These are phyloP conservation scores for Mycosphaerella arachidis DNA, from an alignment of 2,329 filamentous ascomycete species.

Conservation along the genomic window DNA sequence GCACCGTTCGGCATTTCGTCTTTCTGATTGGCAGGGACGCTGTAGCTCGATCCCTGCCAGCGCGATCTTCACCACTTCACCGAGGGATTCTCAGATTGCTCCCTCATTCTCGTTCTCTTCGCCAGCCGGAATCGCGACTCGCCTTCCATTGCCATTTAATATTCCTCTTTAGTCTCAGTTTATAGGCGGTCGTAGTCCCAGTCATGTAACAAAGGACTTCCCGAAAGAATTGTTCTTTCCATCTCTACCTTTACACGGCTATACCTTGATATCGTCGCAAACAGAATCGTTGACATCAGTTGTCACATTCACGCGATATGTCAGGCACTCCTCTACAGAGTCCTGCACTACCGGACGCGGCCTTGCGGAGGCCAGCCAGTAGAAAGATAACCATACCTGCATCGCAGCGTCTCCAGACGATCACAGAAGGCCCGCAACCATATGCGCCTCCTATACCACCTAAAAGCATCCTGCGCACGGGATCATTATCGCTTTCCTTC, in stretches of 20 bases:
- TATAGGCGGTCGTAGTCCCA: not conserved
- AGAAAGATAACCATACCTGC: constrained; percentile 7
- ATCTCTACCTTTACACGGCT: not conserved
- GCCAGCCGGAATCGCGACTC: not conserved
- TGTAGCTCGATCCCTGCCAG: not conserved
- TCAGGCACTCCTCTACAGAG: not conserved
- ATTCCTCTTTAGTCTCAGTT: not conserved
- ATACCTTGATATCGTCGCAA: not conserved
- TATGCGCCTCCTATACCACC: constrained; percentile 19
- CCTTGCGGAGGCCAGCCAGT: constrained; percentile 2
- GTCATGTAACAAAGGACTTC: not conserved
- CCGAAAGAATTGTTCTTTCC: not conserved
- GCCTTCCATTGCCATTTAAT: not conserved
- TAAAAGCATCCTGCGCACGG: constrained; percentile 17
- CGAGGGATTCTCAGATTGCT: not conserved
- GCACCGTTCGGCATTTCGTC: not conserved
- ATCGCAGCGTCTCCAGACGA: constrained; percentile 10
- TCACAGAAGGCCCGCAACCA: constrained; percentile 6
- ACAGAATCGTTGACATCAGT: no score
- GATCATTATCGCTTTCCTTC: constrained; percentile 2
- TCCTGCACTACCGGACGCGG: not conserved
- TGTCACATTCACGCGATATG: not conserved
- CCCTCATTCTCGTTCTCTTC: not conserved
- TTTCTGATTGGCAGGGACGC: not conserved
- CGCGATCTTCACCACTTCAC: not conserved